Conservation (phyloP, 23 red algal species). For the Gracilaria domingensis region DNA sequence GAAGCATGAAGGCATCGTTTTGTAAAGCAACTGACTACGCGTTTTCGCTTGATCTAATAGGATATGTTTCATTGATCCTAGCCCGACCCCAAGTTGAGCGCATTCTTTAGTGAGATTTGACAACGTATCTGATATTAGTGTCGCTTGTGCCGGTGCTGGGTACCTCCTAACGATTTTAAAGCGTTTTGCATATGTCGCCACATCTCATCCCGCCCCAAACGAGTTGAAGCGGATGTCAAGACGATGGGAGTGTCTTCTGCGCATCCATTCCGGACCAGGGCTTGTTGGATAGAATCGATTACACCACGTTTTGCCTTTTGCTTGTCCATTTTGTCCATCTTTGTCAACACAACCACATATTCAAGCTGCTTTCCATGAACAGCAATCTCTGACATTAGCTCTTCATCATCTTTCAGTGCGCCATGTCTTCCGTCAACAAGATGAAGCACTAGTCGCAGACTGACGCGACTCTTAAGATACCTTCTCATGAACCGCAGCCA, state of each 20-base stretch:
- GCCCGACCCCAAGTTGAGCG: not conserved
- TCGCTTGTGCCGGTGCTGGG: not conserved
- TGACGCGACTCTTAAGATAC: slow-evolving; percentile 71
- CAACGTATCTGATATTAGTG: not conserved
- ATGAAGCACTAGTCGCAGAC: slow-evolving; percentile 85
- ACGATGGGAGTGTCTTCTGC: slow-evolving; percentile 57
- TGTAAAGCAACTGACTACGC: slow-evolving; percentile 41
- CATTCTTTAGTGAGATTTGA: not conserved
- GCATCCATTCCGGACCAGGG: slow-evolving; percentile 62
- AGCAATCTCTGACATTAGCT: slow-evolving; percentile 56
- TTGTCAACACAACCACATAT: slow-evolving; percentile 91
- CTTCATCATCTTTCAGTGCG: slow-evolving; percentile 72
- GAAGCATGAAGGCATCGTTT: slow-evolving; percentile 91
- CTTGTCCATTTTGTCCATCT: slow-evolving; percentile 90
- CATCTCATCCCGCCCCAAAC: slow-evolving; percentile 79
- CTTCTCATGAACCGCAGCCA: slow-evolving; percentile 80
- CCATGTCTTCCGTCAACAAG: slow-evolving; percentile 87
- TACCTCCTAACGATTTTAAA: not conserved
- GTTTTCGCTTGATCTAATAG: not conserved
- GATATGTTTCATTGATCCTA: not conserved
- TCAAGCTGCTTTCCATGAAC: not conserved
- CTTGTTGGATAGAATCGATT: slow-evolving; percentile 15
- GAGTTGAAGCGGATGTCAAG: slow-evolving; percentile 58
- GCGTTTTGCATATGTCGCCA: slow-evolving; percentile 68
- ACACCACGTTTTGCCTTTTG: slow-evolving; percentile 51